These are phyloP conservation scores for Lasiodiplodia sp. DNA, from an alignment of 2,329 filamentous ascomycete species.

Conservation along the genomic window DNA sequence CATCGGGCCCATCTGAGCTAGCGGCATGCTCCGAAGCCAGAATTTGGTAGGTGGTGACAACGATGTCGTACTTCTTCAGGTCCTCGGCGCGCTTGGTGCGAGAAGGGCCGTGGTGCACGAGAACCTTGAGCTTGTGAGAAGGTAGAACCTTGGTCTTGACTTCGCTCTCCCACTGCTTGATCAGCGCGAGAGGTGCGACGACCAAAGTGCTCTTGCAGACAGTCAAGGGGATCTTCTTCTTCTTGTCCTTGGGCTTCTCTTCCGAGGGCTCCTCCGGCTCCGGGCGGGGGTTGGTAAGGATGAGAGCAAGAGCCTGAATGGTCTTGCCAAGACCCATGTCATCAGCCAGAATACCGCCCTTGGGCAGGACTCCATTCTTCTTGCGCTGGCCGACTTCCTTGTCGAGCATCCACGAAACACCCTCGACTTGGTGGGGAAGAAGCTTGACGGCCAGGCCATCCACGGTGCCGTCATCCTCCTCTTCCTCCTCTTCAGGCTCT, in stretches of 20 bases:
- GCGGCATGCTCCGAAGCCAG: conserved; percentile 87
- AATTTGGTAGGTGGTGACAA: conserved; percentile 97
- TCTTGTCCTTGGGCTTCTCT: conserved; percentile 51
- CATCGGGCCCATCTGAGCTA: conserved; percentile 66
- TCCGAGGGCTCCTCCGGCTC: conserved; percentile 61
- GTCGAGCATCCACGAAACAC: conserved; percentile 92
- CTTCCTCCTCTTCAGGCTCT: conserved; percentile 50
- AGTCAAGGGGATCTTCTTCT: conserved; percentile 71
- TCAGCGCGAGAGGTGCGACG: conserved; percentile 89
- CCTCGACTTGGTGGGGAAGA: conserved; percentile 91
- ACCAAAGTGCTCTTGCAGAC: conserved; percentile 85
- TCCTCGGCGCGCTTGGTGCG: conserved; percentile 81
- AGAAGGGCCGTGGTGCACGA: conserved; percentile 88
- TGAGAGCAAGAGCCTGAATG: conserved; percentile 87
- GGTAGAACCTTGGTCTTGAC: conserved; percentile 81
- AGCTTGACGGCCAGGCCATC: conserved; percentile 87
- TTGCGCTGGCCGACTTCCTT: conserved; percentile 88
- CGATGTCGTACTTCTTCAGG: conserved; percentile 86
- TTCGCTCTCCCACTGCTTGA: conserved; percentile 96
- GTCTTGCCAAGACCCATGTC: conserved; percentile 99
- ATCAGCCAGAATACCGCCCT: conserved; percentile 93
- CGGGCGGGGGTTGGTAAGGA: conserved; percentile 79
- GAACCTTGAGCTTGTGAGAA: conserved; percentile 76
- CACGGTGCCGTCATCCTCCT: conserved; percentile 68
- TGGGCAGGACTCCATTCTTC: conserved; percentile 78